Percentiles rank a stretch among this genome's conserved stretches.
Conservation (phyloP, 257 asterid genomes). For the Linaria vulgaris region DNA sequence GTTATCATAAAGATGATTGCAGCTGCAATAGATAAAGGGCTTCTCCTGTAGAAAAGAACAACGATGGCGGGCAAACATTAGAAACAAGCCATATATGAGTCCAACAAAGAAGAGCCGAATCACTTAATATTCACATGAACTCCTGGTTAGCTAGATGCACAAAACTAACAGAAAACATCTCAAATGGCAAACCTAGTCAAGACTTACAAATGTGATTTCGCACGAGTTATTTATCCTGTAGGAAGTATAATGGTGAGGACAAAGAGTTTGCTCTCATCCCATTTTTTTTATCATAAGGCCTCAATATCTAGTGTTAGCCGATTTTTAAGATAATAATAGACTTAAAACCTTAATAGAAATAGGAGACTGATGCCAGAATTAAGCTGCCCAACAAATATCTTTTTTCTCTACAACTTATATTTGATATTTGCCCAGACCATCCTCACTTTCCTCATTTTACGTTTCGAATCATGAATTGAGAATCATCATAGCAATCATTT, state of each 20-base stretch:
- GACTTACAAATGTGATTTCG: not conserved
- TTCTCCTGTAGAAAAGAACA: conserved; percentile 62
- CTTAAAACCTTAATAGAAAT: too few species aligned
- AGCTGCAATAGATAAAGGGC: conserved; percentile 87
- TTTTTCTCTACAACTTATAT: too few species aligned
- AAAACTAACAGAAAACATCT: not conserved
- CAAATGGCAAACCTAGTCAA: not conserved
- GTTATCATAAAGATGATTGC: conserved; percentile 83
- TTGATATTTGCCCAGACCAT: too few species aligned
- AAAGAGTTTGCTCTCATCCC: too few species aligned
- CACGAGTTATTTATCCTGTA: not conserved
- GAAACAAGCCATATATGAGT: not conserved
- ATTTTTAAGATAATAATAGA: too few species aligned
- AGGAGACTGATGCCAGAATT: too few species aligned
- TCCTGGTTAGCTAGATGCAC: not conserved
- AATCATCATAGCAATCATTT: not conserved
- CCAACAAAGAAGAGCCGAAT: not conserved
- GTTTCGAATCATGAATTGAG: not conserved
- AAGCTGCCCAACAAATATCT: too few species aligned
- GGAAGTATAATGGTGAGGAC: not conserved
- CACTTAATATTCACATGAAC: not conserved
- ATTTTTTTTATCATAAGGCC: not conserved
- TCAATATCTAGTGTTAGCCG: too few species aligned
- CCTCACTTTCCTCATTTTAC: too few species aligned
- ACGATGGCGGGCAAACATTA: not conserved